Evolutionary conservation across 2,329 filamentous ascomycete species (phyloP).

Genomic region (Penicillium expansum): DNA sequence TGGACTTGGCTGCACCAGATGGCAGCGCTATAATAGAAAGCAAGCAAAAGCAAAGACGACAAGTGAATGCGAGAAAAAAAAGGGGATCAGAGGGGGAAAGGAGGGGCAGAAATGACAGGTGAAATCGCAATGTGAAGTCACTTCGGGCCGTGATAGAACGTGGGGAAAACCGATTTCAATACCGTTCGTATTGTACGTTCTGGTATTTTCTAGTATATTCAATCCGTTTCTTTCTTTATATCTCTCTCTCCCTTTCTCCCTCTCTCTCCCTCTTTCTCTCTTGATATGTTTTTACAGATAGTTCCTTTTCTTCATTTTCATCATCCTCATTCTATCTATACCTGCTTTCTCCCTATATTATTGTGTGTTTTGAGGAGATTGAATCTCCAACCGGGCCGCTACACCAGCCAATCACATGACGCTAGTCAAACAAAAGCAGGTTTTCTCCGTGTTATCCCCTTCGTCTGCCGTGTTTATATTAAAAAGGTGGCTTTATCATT

Average conservation of each 20-base stretch:
- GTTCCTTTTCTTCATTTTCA: neutral
- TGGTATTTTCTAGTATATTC: neutral
- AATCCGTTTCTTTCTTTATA: neutral
- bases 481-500: neutral
- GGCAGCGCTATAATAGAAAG: neutral
- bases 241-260: neutral
- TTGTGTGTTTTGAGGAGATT: neutral
- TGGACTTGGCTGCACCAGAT: neutral
- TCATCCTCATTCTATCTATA: neutral
- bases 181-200: neutral
- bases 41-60: neutral
- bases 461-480: neutral
- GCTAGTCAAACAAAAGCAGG: conserved; percentile 19
- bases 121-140: conserved; percentile 12
- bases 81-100: conserved; percentile 1
- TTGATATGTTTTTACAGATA: neutral
- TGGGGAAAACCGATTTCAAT: conserved; percentile 2
- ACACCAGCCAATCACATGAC: conserved; percentile 22
- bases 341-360: neutral
- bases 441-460: conserved; percentile 11
- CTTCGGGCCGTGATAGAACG: conserved; percentile 7
- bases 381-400: conserved; percentile 16
- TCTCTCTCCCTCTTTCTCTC: neutral
- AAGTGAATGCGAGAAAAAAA: neutral
- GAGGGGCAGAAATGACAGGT: conserved; percentile 8